Conservation (phyloP, 2,329 filamentous ascomycete species). For the Helotiales sp. region DNA sequence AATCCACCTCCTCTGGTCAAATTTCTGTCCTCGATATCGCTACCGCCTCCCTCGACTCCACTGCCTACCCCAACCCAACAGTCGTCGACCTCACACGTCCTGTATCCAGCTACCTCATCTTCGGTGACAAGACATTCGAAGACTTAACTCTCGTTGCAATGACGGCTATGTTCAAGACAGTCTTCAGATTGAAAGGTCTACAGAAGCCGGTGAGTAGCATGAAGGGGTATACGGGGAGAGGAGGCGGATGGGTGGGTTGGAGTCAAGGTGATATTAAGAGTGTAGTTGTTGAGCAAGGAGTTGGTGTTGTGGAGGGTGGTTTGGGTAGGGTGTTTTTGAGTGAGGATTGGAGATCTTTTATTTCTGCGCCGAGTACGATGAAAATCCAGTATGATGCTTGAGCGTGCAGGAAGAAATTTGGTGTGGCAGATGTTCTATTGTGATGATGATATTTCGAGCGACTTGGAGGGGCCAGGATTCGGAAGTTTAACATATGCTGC, state of each 20-base stretch:
- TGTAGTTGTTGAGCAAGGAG: conserved; percentile 11
- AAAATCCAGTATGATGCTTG: conserved; percentile 33
- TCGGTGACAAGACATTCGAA: conserved; percentile 61
- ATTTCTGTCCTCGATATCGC: conserved; percentile 65
- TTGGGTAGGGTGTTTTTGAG: conserved; percentile 55
- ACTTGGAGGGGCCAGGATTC: too few relatives aligned
- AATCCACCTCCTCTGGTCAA: conserved; percentile 51
- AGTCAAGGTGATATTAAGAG: conserved; percentile 38
- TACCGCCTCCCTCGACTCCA: conserved; percentile 54
- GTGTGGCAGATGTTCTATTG: too few relatives aligned
- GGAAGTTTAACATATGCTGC: too few relatives aligned
- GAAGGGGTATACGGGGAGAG: conserved; percentile 6
- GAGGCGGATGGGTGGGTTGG: conserved; percentile 18
- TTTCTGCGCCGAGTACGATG: conserved; percentile 45
- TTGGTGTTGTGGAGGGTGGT: neutral
- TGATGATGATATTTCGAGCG: too few relatives aligned
- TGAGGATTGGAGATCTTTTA: conserved; percentile 62
- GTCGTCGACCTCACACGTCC: conserved; percentile 64
- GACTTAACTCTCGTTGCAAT: conserved; percentile 62
- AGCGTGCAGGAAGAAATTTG: neutral
- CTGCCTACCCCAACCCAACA: conserved; percentile 60
- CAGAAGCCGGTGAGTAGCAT: conserved; percentile 23
- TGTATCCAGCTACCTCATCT: conserved; percentile 63
- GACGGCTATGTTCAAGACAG: conserved; percentile 41
- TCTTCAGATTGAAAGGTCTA: conserved; percentile 28